Evolutionary conservation across 75 land plant genomes (phyloP).

Genomic region (Pseudotsuga menziesii): DNA sequence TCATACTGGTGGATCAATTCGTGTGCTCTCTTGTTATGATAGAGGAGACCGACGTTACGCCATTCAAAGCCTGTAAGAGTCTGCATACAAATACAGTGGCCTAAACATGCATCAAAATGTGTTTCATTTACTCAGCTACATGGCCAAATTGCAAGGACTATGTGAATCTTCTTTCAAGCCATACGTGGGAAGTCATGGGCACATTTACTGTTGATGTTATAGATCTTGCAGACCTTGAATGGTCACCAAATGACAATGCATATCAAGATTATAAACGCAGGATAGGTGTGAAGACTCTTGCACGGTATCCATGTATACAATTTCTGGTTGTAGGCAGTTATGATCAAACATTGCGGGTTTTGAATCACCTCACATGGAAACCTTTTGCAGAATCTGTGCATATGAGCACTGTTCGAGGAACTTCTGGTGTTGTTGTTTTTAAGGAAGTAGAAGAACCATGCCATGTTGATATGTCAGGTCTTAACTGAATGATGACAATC

Average conservation of each 20-base stretch:
- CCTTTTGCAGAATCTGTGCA: constrained; percentile 90
- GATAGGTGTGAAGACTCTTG: constrained; percentile 84
- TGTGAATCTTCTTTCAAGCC: constrained; percentile 78
- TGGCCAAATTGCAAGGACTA: constrained; percentile 92
- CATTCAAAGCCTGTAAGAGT: too few relatives aligned
- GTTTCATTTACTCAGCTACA: constrained; percentile 88
- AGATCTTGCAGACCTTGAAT: constrained; percentile 85
- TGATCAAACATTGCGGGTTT: constrained; percentile 75
- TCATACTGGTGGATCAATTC: too few relatives aligned
- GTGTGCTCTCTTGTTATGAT: too few relatives aligned
- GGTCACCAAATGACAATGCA: constrained; percentile 96
- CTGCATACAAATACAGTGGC: constrained; percentile 91
- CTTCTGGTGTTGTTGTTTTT: constrained; percentile 73
- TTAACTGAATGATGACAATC: constrained; percentile 46
- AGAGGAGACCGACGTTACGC: too few relatives aligned
- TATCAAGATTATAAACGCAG: constrained; percentile 97
- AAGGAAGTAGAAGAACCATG: constrained; percentile 98
- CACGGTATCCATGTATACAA: constrained; percentile 97
- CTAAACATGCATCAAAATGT: constrained; percentile 83
- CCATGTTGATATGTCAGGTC: constrained; percentile 76
- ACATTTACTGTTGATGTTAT: constrained; percentile 80
- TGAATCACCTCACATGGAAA: constrained; percentile 96
- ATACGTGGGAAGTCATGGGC: constrained; percentile 93
- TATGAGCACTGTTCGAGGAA: constrained; percentile 52
- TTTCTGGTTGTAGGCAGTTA: constrained; percentile 92